phyloP scores from a whole-genome alignment of 108 stramenopile genomes.

The Pseudonitzschia delicatissima region DNA sequence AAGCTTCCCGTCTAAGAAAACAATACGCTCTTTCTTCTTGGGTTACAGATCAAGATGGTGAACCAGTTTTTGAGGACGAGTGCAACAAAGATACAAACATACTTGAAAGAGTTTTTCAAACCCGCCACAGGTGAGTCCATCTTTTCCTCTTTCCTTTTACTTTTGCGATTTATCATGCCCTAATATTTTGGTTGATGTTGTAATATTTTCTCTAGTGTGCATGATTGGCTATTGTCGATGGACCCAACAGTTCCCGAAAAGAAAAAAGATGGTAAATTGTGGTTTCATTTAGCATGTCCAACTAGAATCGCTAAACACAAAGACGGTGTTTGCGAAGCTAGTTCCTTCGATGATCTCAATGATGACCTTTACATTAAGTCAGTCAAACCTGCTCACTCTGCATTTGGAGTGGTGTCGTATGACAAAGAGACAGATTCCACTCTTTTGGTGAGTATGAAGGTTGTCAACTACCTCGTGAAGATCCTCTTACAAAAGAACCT shows the following conservation, averaged over 20 bases:
- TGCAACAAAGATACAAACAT: background rate
- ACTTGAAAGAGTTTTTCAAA: background rate
- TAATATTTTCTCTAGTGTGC: background rate
- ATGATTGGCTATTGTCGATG: slow-evolving; percentile 25
- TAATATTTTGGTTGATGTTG: background rate
- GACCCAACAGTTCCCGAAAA: background rate
- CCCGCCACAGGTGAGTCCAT: background rate
- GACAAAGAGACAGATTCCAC: slow-evolving; percentile 68
- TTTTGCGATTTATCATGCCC: background rate
- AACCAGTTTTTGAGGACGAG: background rate
- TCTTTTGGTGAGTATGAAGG: slow-evolving; percentile 32
- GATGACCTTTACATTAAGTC: slow-evolving; percentile 48
- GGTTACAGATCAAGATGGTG: slow-evolving; percentile 39
- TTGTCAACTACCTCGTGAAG: too few relatives aligned
- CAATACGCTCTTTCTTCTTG: slow-evolving; percentile 49
- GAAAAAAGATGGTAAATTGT: slow-evolving; percentile 8
- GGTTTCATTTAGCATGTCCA: slow-evolving; percentile 78
- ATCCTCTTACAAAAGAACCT: too few relatives aligned
- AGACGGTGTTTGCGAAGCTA: slow-evolving; percentile 78
- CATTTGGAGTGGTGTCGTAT: slow-evolving; percentile 66
- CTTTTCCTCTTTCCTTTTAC: background rate
- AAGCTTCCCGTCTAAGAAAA: slow-evolving; percentile 2
- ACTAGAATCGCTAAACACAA: slow-evolving; percentile 67
- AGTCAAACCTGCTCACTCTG: slow-evolving; percentile 77
- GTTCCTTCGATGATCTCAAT: slow-evolving; percentile 50